phyloP scores from a whole-genome alignment of 139 green algal species.

The Chlorella sp. region DNA sequence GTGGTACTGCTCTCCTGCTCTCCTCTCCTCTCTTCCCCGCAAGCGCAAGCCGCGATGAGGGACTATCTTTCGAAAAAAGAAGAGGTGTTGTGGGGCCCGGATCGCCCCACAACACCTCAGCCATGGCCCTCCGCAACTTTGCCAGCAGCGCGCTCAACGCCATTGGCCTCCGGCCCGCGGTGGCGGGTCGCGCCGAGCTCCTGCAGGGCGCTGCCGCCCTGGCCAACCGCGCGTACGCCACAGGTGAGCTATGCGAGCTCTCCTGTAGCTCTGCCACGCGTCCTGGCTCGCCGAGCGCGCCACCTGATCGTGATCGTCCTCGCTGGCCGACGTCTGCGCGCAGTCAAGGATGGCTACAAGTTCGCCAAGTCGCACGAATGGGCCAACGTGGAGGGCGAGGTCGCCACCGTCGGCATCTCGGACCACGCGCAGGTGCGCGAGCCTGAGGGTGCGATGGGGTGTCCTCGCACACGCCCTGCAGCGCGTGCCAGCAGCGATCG shows the following conservation, averaged over 20 bases:
- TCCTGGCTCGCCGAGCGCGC: no score
- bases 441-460: background rate
- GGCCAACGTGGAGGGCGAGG: conserved; percentile 82
- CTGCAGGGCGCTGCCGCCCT: background rate
- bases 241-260: conserved; percentile 8
- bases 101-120: background rate
- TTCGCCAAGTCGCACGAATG: conserved; percentile 84
- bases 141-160: conserved; percentile 5
- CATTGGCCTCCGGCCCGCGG: conserved; percentile 21
- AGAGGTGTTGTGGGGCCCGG: background rate
- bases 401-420: conserved; percentile 88
- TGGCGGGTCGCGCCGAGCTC: background rate
- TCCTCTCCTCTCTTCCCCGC: no score
- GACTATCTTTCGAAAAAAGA: no score
- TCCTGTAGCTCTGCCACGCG: no score
- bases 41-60: no score
- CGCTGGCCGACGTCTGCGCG: no score
- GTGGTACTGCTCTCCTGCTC: no score
- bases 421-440: conserved; percentile 89
- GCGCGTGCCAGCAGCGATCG: background rate
- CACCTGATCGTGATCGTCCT: no score
- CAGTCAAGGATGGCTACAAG: conserved; percentile 62
- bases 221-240: conserved; percentile 9
- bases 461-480: background rate
- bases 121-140: conserved; percentile 28